Evolutionary conservation across 192 early-diverging fungal species (phyloP), one percentile per base, ranked within the genome.

Genomic region (Gonapodya prolifera): DNA sequence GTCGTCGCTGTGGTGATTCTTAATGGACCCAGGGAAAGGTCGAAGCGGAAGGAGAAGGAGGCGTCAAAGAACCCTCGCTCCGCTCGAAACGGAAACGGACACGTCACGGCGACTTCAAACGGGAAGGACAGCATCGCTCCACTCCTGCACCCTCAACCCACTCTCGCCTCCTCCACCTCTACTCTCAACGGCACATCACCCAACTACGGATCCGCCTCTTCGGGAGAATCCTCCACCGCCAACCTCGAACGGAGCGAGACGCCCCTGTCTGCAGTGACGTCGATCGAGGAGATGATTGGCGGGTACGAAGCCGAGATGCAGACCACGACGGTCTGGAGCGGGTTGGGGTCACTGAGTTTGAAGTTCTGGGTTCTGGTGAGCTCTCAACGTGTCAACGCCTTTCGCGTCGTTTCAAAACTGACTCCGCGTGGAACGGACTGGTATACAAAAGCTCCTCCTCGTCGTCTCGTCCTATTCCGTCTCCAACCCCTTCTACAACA

Each of bases 401-500:
- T 61, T 8, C 8, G 8, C 23, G 23, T 61, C 45, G 45, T 8
- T 61, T 16, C 45, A 61, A 61, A 23, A 61, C 45, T 23, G 8
- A 16, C 45, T 61, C 45, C 8, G 45, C 45, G 8, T 61, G 45
- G 8, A n/a, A n/a, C n/a, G n/a, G n/a, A n/a, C n/a, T n/a, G n/a
- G n/a, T n/a, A n/a, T n/a, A n/a, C n/a, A n/a, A n/a, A n/a, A 61
- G 45, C 8, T 23, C 45, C 23, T 8, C 45, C 8, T 61, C 23
- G 45, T 61, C 45, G 45, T 61, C 23, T 8, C 45, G 8, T 61
- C 45, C 8, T 61, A 61, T 23, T 8, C 8, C 23, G 45, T 61
- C 28, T 81, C 86, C 13, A 81, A 88, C 1, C 87, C 89, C 1
- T 91, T 91, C 83, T 87, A 88, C 77, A 87, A 84, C 1, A 87